A percentile compares a stretch with the other conserved stretches of the same genome.
These are phyloP conservation scores for Fusarium citri DNA, from an alignment of 2,329 filamentous ascomycete species.

Conservation along the genomic window DNA sequence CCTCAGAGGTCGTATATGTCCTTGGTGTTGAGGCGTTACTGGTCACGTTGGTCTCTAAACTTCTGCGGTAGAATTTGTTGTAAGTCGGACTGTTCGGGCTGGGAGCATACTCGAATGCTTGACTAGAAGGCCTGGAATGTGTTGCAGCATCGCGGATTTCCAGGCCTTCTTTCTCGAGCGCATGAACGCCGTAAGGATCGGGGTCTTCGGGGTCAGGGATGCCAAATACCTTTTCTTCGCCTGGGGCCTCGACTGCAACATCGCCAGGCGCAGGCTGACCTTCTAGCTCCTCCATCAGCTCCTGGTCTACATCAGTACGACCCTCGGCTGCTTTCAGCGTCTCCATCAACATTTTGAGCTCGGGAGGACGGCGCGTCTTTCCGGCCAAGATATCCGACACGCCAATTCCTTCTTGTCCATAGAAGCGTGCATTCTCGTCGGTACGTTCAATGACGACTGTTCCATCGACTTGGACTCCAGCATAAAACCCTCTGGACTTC, in stretches of 20 bases:
- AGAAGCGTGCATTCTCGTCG: slow-evolving; percentile 88
- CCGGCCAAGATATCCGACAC: slow-evolving; percentile 61
- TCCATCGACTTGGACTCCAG: slow-evolving; percentile 86
- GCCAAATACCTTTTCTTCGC: slow-evolving; percentile 48
- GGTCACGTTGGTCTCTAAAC: slow-evolving; percentile 35
- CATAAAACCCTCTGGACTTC: slow-evolving; percentile 88
- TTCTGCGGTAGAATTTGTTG: slow-evolving; percentile 50
- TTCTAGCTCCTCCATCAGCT: slow-evolving; percentile 51
- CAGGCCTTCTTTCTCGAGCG: slow-evolving; percentile 52
- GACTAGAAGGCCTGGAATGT: slow-evolving; percentile 50
- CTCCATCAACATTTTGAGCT: slow-evolving; percentile 50
- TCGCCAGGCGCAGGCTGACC: slow-evolving; percentile 53
- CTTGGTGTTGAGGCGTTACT: slow-evolving; percentile 38
- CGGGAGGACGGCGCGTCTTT: slow-evolving; percentile 49
- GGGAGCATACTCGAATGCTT: slow-evolving; percentile 53
- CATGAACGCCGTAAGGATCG: slow-evolving; percentile 53
- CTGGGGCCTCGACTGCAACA: slow-evolving; percentile 48
- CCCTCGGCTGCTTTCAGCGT: slow-evolving; percentile 52
- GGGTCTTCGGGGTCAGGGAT: slow-evolving; percentile 54
- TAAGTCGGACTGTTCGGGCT: slow-evolving; percentile 53
- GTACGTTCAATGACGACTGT: slow-evolving; percentile 85
- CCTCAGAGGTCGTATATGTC: slow-evolving; percentile 41
- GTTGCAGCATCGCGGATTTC: slow-evolving; percentile 53
- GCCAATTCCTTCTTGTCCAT: slow-evolving; percentile 69
- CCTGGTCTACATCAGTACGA: slow-evolving; percentile 48